phyloP scores from a whole-genome alignment of 108 stramenopile species.

The Nitzschia sp. region DNA sequence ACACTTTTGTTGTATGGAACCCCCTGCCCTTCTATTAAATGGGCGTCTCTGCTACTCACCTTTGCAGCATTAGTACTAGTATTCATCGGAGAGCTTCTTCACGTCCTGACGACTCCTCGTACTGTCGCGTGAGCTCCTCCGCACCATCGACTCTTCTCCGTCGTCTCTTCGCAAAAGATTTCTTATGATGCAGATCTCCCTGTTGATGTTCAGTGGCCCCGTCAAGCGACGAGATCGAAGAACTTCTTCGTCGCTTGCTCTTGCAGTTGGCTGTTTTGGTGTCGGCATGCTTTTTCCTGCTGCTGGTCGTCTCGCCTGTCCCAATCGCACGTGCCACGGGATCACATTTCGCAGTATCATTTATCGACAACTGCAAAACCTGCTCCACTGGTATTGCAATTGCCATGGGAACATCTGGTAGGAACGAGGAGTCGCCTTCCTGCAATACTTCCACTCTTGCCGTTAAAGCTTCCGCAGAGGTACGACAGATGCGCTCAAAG shows the following conservation, averaged over 20 bases:
- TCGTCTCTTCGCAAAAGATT: background rate
- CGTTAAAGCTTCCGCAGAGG: slow-evolving; percentile 8
- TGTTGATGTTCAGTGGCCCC: background rate
- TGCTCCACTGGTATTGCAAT: slow-evolving; percentile 14
- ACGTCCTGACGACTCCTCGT: too few species aligned
- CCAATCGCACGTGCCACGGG: background rate
- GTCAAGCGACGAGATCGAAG: background rate
- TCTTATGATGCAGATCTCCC: background rate
- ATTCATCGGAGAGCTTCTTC: too few species aligned
- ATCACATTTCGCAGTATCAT: background rate
- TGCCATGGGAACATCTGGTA: slow-evolving; percentile 10
- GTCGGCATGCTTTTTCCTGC: background rate
- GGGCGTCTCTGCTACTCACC: too few species aligned
- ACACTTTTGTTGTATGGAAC: too few species aligned
- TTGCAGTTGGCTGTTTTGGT: too few species aligned
- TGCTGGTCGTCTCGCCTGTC: background rate
- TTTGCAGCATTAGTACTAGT: too few species aligned
- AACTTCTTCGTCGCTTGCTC: background rate
- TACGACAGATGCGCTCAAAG: slow-evolving; percentile 20
- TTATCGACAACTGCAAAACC: background rate
- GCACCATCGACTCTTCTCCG: too few species aligned
- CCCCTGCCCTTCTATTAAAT: too few species aligned
- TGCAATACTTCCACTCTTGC: slow-evolving; percentile 3
- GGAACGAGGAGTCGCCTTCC: background rate
- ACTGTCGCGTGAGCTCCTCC: too few species aligned